Evolutionary conservation across 306 rosid species (phyloP).

Genomic region (Casuarina cunninghamiana): DNA sequence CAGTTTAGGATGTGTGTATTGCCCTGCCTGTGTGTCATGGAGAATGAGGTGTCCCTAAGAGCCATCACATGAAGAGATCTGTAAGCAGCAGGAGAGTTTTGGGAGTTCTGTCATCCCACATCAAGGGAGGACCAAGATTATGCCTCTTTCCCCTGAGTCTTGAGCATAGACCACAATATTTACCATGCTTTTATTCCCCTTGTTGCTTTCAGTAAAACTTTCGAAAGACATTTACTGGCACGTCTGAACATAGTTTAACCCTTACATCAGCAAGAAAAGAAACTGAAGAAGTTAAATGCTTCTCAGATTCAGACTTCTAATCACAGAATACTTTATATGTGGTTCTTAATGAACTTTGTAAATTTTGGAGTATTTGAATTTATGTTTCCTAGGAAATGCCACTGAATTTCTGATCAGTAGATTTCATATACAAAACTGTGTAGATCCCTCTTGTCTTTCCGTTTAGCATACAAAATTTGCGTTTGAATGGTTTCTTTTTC

Average conservation of each 20-base stretch:
- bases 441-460: slow-evolving; percentile 7
- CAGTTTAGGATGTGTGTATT: too few species aligned
- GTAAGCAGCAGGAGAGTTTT: neutral
- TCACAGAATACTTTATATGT: neutral
- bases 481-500: slow-evolving; percentile 14
- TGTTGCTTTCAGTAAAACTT: neutral
- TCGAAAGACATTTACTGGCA: neutral
- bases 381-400: slow-evolving; percentile 17
- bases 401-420: slow-evolving; percentile 5
- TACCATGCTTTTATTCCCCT: neutral
- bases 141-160: neutral
- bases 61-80: neutral
- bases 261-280: neutral
- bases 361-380: neutral
- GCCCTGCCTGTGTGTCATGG: neutral
- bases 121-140: neutral
- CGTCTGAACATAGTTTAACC: neutral
- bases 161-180: neutral
- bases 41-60: neutral
- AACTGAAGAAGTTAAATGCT: neutral
- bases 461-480: slow-evolving; percentile 9
- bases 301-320: neutral
- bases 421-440: neutral
- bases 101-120: neutral
- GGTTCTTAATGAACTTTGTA: neutral